Evolutionary conservation across 345 rosid species (phyloP), one percentile per base, ranked within the genome.

Genomic region (Punica granatum): DNA sequence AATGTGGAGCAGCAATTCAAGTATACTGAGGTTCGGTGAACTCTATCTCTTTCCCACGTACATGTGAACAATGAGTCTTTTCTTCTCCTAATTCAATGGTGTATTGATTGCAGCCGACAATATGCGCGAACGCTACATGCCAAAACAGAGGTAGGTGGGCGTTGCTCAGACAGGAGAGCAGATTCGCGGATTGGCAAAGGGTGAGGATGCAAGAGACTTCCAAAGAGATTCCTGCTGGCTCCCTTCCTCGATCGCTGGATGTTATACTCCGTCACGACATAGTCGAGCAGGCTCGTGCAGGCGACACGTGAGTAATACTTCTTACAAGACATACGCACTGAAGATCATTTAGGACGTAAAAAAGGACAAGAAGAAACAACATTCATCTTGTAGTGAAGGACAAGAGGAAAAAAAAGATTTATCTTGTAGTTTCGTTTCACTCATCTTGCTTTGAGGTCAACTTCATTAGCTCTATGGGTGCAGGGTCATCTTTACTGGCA

Each of bases 131-230:
- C 68, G 83, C 92, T 7, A 79, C 83, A 1, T 94, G 97, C 80
- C 15, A 70, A 32, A 94, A 89, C 58, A 84, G 85, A 79, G 70
- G 65, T 25, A 88, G 72, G 70, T 94, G 97, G 96, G 98, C 89
- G 31, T 65, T 94, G 73, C 98, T 94, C 72, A 78, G 95, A 69
- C 97, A 89, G 71, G 99, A 94, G 77, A 91, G 99, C 70, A 94
- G 88, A 75, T 94, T 94, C 76, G 86, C 97, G 6, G 99, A 94
- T 73, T 89, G 99, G 97, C 99, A 94, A 78, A 89, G 99, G 79
- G 97, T 88, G 54, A 85, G 99, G 74, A 81, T 94, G 97, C 99
- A 94, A 78, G 99, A 94, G 84, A 89, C 96, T 65, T 91, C 99
- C 11, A 83, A 87, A 77, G 99, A 94, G 85, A 91, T 94, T 67